Evolutionary conservation across 2,329 filamentous ascomycete genomes (phyloP).

Genomic region (Colletotrichum sp.): DNA sequence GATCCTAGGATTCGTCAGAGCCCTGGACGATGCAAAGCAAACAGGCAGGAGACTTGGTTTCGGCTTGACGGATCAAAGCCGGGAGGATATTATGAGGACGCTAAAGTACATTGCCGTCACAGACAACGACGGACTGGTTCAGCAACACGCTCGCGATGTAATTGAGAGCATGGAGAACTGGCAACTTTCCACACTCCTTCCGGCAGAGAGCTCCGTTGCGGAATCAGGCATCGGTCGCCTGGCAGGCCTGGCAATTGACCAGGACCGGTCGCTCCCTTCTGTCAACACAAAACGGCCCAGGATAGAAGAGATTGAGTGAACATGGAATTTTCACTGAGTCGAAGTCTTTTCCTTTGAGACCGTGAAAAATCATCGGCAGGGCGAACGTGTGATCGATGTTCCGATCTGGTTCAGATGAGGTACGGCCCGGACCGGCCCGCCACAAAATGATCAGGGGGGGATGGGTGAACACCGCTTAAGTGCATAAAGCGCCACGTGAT

Average conservation of each 20-base stretch:
- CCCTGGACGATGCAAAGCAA: constrained; percentile 59
- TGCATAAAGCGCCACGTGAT: not conserved
- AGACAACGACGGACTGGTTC: constrained; percentile 72
- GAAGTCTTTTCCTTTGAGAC: not conserved
- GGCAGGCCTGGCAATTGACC: constrained; percentile 5
- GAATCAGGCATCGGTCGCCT: not conserved
- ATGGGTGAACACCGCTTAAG: not conserved
- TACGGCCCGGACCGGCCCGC: not conserved
- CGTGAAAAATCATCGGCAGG: not conserved
- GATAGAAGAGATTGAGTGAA: constrained; percentile 67
- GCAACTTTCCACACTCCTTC: constrained; percentile 57
- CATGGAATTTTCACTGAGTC: not conserved
- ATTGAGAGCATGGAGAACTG: constrained; percentile 69
- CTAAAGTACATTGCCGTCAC: constrained; percentile 67
- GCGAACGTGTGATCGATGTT: not conserved
- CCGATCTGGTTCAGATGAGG: not conserved
- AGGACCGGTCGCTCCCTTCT: constrained; percentile 4
- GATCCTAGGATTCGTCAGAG: constrained; percentile 65
- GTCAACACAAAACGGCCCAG: constrained; percentile 33
- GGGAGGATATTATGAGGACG: constrained; percentile 65
- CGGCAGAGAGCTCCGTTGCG: constrained; percentile 15
- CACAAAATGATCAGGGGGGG: not conserved
- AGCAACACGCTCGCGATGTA: constrained; percentile 70
- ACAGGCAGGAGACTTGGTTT: constrained; percentile 53
- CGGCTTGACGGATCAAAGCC: constrained; percentile 58